Evolutionary conservation across 2,329 filamentous ascomycete genomes (phyloP).

Genomic region (Trichophyton verrucosum): DNA sequence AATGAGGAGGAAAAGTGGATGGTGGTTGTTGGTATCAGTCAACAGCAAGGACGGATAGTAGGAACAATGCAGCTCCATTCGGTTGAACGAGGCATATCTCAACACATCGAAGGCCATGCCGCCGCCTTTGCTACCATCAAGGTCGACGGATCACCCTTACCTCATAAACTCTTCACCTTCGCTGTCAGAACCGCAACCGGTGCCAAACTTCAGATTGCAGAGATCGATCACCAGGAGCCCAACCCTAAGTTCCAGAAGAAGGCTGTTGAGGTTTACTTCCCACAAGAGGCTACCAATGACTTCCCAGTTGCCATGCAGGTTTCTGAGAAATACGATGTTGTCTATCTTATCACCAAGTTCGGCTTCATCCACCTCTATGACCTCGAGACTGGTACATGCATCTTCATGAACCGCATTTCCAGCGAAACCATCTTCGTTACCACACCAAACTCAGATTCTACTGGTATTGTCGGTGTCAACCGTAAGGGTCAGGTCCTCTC

Average conservation of each 20-base stretch:
- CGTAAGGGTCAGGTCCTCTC: conserved; percentile 93
- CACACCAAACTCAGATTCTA: conserved; percentile 66
- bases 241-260: conserved; percentile 91
- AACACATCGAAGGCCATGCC: conserved; percentile 94
- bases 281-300: conserved; percentile 85
- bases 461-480: conserved; percentile 89
- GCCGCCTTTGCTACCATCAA: conserved; percentile 84
- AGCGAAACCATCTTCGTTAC: conserved; percentile 99
- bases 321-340: conserved; percentile 88
- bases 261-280: conserved; percentile 95
- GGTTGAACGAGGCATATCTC: conserved; percentile 88
- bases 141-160: conserved; percentile 74
- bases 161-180: conserved; percentile 94
- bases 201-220: conserved; percentile 93
- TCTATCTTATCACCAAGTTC: conserved; percentile 97
- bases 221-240: conserved; percentile 83
- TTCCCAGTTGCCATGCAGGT: conserved; percentile 98
- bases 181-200: conserved; percentile 80
- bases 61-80: conserved; percentile 97
- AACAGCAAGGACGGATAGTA: conserved; percentile 83
- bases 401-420: conserved; percentile 99
- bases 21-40: conserved; percentile 91
- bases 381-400: conserved; percentile 83
- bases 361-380: conserved; percentile 99
- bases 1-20: conserved; percentile 97